Evolutionary conservation across 768 basidiomycete genomes (phyloP), one percentile per base, ranked within the genome.

Genomic region (Psilocybe azurescens): DNA sequence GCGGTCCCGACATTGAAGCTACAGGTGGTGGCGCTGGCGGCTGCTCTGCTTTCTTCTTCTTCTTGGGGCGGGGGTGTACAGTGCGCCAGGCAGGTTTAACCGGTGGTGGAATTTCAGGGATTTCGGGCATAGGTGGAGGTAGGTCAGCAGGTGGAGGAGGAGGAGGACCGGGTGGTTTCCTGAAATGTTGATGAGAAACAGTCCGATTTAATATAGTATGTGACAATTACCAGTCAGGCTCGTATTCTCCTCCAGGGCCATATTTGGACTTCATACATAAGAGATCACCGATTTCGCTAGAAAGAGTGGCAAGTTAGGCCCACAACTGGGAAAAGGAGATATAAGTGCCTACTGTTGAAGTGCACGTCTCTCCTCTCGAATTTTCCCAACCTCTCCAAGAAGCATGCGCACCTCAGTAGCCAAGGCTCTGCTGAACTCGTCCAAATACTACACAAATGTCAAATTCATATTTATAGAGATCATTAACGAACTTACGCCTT

Each of bases 391-490:
- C 78, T 95, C 93, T 38, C 83, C 85, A 9, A 95, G 83, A 13
- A 95, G 80, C 83, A 92, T 89, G 32, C 91, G 87, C 9, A 95
- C 93, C 77, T 95, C 93, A 14, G 84, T 81, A 2, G 93, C 91
- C 50, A 95, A 76, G 1, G 93, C 89, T 72, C 88, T 90, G 73
- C 91, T 94, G 76, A 95, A 95, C 59, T 95, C 91, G 62, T 95
- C 90, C 13, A 95, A 82, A 72, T 95, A 94, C 90, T 93, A 49
- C 16, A 65, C 20, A 9, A 62, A 24, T 67, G 44, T 61, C 30
- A 62, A 53, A 8, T 44, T 44, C 8, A 14, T n/a, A 24, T 16
- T 6, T 36, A 53, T 13, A 36, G 16, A 32, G 48, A 54, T n/a
- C 46, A 29, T 53, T 18, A 16, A 41, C 6, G 20, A 32, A 77